Percentiles rank a stretch among this genome's conserved stretches.
phyloP scores from a whole-genome alignment of 768 basidiomycete species.

The Xerocomellus chrysenteron region DNA sequence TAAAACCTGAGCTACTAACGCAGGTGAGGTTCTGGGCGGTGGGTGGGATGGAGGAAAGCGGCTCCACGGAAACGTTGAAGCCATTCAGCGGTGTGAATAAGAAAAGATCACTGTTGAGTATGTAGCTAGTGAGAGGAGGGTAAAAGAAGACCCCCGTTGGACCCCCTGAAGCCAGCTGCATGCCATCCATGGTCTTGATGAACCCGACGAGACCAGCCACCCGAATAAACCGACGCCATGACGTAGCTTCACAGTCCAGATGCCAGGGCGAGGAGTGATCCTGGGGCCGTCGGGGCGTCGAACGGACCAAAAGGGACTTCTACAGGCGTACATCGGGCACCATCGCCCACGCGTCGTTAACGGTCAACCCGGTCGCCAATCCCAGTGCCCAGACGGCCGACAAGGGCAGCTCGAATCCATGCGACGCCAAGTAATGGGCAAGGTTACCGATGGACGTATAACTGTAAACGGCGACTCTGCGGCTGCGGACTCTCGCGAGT shows the following conservation, averaged over 20 bases:
- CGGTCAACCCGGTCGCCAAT: conserved; percentile 12
- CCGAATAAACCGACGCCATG: conserved; percentile 4
- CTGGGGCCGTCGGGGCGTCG: neutral
- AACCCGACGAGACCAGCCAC: neutral
- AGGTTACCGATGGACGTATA: conserved; percentile 12
- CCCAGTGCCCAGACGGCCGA: conserved; percentile 13
- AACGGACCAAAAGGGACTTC: too few species aligned
- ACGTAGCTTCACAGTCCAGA: conserved; percentile 1
- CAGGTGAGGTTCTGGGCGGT: conserved; percentile 11
- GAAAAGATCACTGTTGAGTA: neutral
- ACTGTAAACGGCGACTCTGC: conserved; percentile 13
- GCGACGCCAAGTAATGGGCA: neutral
- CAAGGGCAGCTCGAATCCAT: conserved; percentile 10
- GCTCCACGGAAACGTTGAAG: conserved; percentile 16
- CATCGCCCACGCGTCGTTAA: conserved; percentile 7
- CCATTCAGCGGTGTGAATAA: conserved; percentile 10
- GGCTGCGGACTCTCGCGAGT: conserved; percentile 4
- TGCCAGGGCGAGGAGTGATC: neutral
- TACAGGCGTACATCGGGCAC: neutral
- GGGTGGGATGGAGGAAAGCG: conserved; percentile 9
- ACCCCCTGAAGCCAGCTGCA: too few species aligned
- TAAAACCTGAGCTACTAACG: neutral
- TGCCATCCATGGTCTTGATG: conserved; percentile 5
- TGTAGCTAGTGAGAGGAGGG: conserved; percentile 6
- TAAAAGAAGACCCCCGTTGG: conserved; percentile 7